A percentile compares a stretch with the other conserved stretches of the same genome.
phyloP scores from a whole-genome alignment of 257 asterid genomes.

The Gentiana dahurica region DNA sequence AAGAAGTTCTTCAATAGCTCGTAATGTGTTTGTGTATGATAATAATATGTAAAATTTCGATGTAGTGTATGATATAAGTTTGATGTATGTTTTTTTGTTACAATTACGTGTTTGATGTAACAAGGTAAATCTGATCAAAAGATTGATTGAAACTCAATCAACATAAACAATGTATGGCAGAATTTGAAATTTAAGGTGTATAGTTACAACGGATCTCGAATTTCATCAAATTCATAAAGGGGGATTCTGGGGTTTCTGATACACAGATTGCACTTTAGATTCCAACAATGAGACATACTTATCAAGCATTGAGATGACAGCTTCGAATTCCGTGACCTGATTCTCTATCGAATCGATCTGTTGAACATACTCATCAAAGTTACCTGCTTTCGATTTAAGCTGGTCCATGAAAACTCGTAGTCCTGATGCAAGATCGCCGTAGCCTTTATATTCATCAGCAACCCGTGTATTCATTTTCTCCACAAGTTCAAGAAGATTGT shows the following conservation, averaged over 20 bases:
- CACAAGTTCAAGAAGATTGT: conserved; percentile 61
- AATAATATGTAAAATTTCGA: too few species aligned
- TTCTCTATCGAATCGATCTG: conserved; percentile 74
- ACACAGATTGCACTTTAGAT: conserved; percentile 57
- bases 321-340: conserved; percentile 81
- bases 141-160: too few species aligned
- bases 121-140: too few species aligned
- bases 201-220: too few species aligned
- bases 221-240: conserved; percentile 18
- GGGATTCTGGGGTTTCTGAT: conserved; percentile 50
- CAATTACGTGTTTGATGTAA: too few species aligned
- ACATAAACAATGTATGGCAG: too few species aligned
- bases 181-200: too few species aligned
- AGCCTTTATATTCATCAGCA: conserved; percentile 80
- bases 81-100: too few species aligned
- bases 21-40: not conserved
- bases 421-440: conserved; percentile 87
- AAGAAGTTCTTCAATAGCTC: not conserved
- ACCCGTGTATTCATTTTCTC: conserved; percentile 83
- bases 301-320: conserved; percentile 82
- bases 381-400: conserved; percentile 59
- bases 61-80: too few species aligned
- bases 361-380: conserved; percentile 61
- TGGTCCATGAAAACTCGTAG: conserved; percentile 85
- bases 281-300: conserved; percentile 69